These are phyloP conservation scores for Suhomyces ambrosiae DNA, from an alignment of 1,139 yeast genomes.

Conservation along the genomic window DNA sequence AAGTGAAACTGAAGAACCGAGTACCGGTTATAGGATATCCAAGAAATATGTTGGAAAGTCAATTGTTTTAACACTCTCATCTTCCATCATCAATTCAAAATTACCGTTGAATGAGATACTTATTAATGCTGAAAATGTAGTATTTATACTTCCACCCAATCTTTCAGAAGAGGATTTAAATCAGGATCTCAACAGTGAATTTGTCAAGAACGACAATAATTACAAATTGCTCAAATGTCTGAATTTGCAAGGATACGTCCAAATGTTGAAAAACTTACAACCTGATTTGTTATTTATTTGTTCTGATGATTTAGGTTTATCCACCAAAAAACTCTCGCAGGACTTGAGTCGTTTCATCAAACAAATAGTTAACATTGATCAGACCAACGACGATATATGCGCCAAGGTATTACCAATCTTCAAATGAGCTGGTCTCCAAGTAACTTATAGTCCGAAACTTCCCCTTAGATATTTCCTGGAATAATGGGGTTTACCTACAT, in stretches of 20 bases:
- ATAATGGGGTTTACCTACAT: no score
- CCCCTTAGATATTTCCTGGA: neutral
- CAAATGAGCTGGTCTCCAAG: slow-evolving; percentile 13
- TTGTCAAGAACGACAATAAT: slow-evolving; percentile 24
- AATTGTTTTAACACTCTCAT: slow-evolving; percentile 48
- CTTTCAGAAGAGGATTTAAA: slow-evolving; percentile 44
- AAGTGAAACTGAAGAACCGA: slow-evolving; percentile 8
- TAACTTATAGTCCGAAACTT: neutral
- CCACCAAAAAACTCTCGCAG: slow-evolving; percentile 28
- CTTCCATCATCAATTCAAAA: slow-evolving; percentile 41
- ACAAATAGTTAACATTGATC: slow-evolving; percentile 41
- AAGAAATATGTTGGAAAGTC: slow-evolving; percentile 36
- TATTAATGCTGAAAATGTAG: slow-evolving; percentile 41
- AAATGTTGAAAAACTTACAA: slow-evolving; percentile 42
- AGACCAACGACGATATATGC: slow-evolving; percentile 33
- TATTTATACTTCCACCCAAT: slow-evolving; percentile 52
- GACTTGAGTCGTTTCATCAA: slow-evolving; percentile 45
- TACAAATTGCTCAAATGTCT: slow-evolving; percentile 46
- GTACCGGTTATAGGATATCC: slow-evolving; percentile 11
- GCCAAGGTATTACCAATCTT: slow-evolving; percentile 32
- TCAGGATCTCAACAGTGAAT: slow-evolving; percentile 19
- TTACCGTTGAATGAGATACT: slow-evolving; percentile 46
- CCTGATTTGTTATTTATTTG: slow-evolving; percentile 49
- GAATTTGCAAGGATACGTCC: slow-evolving; percentile 47
- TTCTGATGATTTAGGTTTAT: slow-evolving; percentile 47